A percentile compares a stretch with the other conserved stretches of the same genome.
Conservation (phyloP, 2,329 filamentous ascomycete genomes). For the Aspergillus fijiensis region DNA sequence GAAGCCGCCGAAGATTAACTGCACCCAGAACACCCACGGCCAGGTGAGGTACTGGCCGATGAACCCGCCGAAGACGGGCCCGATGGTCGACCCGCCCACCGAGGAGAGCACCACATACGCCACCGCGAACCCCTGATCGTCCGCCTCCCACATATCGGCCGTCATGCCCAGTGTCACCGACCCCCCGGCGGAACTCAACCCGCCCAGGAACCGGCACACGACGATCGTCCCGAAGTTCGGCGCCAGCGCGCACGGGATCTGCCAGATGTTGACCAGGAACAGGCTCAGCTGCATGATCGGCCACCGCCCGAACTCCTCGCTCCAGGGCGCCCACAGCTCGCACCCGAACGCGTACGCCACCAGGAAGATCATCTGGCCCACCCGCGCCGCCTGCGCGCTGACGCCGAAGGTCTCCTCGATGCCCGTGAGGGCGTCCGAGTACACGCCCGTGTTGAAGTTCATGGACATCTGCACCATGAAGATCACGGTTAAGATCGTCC, state of each 20-base stretch:
- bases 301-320: constrained; percentile 76
- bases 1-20: constrained; percentile 73
- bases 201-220: constrained; percentile 68
- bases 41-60: constrained; percentile 66
- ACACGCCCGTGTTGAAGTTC: constrained; percentile 76
- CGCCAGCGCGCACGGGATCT: constrained; percentile 69
- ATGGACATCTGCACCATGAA: constrained; percentile 73
- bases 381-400: constrained; percentile 66
- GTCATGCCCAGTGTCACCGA: constrained; percentile 75
- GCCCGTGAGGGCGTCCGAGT: constrained; percentile 66
- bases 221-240: constrained; percentile 71
- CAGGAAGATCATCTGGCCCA: constrained; percentile 75
- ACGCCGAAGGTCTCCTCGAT: constrained; percentile 68
- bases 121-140: constrained; percentile 73
- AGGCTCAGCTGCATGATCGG: constrained; percentile 72
- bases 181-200: constrained; percentile 69
- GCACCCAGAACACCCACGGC: constrained; percentile 82
- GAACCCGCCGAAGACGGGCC: constrained; percentile 77
- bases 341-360: constrained; percentile 81
- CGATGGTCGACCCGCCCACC: constrained; percentile 72
- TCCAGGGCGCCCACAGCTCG: constrained; percentile 86
- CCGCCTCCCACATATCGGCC: constrained; percentile 70
- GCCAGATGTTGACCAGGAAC: constrained; percentile 74
- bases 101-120: constrained; percentile 77
- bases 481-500: constrained; percentile 70